phyloP scores from a whole-genome alignment of 169 alveolate genomes.

The Eimeria falciformis region DNA sequence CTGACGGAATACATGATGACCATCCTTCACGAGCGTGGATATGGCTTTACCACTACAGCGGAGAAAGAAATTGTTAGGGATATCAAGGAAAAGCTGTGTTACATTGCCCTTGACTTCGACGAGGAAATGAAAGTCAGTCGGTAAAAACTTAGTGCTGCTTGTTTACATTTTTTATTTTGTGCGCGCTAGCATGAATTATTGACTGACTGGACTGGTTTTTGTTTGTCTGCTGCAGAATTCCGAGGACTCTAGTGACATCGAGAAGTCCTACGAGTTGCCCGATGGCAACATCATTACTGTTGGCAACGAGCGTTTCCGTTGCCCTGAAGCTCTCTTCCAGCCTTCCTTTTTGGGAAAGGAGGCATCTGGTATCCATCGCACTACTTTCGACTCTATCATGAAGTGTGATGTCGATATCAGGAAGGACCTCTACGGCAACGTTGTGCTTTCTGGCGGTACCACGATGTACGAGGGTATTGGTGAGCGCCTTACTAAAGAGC shows the following conservation, averaged over 20 bases:
- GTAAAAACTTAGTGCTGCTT: slow-evolving; percentile 60
- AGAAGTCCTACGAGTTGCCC: slow-evolving; percentile 98
- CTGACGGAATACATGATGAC: slow-evolving; percentile 96
- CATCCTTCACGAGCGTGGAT: slow-evolving; percentile 97
- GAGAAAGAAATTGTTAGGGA: slow-evolving; percentile 98
- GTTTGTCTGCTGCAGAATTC: slow-evolving; percentile 71
- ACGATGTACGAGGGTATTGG: slow-evolving; percentile 98
- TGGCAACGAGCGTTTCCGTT: slow-evolving; percentile 97
- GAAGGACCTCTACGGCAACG: slow-evolving; percentile 95
- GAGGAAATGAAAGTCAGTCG: slow-evolving; percentile 92
- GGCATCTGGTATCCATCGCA: slow-evolving; percentile 96
- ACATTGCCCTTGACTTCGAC: slow-evolving; percentile 97
- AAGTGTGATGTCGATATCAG: slow-evolving; percentile 97
- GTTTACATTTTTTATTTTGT: slow-evolving; percentile 43
- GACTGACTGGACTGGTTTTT: not conserved
- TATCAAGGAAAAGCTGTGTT: slow-evolving; percentile 98
- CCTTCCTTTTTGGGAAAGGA: slow-evolving; percentile 91
- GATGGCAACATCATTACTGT: slow-evolving; percentile 98
- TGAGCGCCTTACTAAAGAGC: slow-evolving; percentile 97
- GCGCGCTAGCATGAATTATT: not conserved
- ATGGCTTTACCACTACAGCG: slow-evolving; percentile 97
- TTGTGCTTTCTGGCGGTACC: slow-evolving; percentile 98
- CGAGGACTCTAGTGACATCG: slow-evolving; percentile 93
- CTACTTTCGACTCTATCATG: slow-evolving; percentile 96
- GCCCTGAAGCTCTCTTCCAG: slow-evolving; percentile 99